These are phyloP conservation scores for Taphrina sp. DNA, from an alignment of 1,139 yeast genomes.

Conservation along the genomic window DNA sequence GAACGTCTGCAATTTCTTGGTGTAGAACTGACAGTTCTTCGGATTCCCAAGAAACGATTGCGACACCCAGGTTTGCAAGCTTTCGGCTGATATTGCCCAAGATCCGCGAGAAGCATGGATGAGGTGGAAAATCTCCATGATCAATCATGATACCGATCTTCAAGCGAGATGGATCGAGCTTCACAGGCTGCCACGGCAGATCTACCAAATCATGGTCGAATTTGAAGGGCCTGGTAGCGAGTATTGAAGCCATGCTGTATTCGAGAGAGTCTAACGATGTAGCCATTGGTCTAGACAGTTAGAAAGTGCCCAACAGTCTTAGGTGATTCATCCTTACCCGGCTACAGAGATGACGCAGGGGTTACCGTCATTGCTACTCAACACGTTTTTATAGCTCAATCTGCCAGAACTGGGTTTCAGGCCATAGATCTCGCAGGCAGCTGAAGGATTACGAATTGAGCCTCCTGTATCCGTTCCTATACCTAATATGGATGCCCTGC, in stretches of 20 bases:
- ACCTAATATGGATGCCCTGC: constrained; percentile 52
- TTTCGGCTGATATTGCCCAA: neutral
- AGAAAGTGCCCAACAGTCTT: neutral
- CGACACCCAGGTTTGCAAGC: neutral
- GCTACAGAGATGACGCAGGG: constrained; percentile 5
- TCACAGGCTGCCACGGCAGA: constrained; percentile 1
- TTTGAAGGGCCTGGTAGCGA: neutral
- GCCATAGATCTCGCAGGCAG: constrained; percentile 47
- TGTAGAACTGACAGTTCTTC: constrained; percentile 10
- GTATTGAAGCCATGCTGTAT: constrained; percentile 6
- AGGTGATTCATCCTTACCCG: constrained; percentile 5
- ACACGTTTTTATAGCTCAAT: constrained; percentile 45
- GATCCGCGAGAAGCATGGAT: constrained; percentile 15
- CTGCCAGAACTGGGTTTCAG: constrained; percentile 47
- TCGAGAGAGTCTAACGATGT: constrained; percentile 7
- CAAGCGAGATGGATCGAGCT: neutral
- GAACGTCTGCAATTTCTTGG: constrained; percentile 7
- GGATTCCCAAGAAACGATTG: constrained; percentile 13
- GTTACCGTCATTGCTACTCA: constrained; percentile 18
- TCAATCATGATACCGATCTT: constrained; percentile 14
- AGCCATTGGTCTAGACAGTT: constrained; percentile 14
- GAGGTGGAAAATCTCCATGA: constrained; percentile 19
- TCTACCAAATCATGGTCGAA: constrained; percentile 8
- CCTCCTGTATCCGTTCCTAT: constrained; percentile 65
- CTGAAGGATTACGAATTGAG: constrained; percentile 55